phyloP scores from a whole-genome alignment of 2,329 filamentous ascomycete genomes.

The Incumbomyces lentus region DNA sequence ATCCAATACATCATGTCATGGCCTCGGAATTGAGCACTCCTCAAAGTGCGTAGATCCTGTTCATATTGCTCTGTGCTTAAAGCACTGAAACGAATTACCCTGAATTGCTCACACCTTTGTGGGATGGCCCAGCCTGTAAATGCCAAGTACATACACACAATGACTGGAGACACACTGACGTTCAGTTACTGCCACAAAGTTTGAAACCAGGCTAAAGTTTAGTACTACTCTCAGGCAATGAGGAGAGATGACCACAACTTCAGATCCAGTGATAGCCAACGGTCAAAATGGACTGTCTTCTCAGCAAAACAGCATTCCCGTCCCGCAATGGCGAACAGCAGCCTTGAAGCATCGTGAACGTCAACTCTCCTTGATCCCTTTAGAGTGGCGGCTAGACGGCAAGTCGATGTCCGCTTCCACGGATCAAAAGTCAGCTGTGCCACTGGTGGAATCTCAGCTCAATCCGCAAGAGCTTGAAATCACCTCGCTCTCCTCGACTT shows the following conservation, averaged over 20 bases:
- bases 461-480: slow-evolving; percentile 8
- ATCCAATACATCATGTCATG: neutral
- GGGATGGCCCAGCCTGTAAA: no score
- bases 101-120: no score
- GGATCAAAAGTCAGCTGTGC: slow-evolving; percentile 1
- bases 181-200: no score
- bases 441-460: slow-evolving; percentile 2
- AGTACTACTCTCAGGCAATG: no score
- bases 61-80: no score
- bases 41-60: no score
- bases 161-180: no score
- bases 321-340: neutral
- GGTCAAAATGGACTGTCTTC: neutral
- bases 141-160: no score
- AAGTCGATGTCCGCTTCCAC: neutral
- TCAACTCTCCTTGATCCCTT: slow-evolving; percentile 3
- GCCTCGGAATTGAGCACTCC: neutral
- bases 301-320: neutral
- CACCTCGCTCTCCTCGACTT: slow-evolving; percentile 7
- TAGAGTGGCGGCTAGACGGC: slow-evolving; percentile 3
- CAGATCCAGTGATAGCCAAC: no score
- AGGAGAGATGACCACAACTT: no score
- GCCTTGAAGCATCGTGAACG: slow-evolving; percentile 1
- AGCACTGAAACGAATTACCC: no score
- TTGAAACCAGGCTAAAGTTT: no score